Conservation (phyloP, 768 basidiomycete genomes). For the Mycena floridula region DNA sequence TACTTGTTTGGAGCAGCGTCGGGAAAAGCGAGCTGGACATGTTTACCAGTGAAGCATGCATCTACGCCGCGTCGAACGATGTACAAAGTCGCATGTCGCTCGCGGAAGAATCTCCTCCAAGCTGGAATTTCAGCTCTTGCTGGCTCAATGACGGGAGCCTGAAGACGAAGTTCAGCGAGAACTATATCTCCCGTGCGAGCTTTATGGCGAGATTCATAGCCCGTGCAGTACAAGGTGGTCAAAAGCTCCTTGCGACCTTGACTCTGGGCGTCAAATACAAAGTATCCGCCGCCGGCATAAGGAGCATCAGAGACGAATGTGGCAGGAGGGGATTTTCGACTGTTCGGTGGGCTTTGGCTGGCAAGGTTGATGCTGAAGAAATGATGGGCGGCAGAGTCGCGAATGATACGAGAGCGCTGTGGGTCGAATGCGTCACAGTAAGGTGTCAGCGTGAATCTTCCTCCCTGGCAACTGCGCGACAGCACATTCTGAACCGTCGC, state of each 20-base stretch:
- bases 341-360: no score
- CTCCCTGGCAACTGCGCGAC: conserved; percentile 1
- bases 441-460: conserved; percentile 7
- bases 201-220: conserved; percentile 12
- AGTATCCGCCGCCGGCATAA: conserved; percentile 13
- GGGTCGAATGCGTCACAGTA: conserved; percentile 14
- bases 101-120: conserved; percentile 16
- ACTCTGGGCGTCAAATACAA: conserved; percentile 12
- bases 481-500: conserved; percentile 13
- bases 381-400: conserved; percentile 10
- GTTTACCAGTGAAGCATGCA: conserved; percentile 10
- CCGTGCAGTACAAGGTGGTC: conserved; percentile 16
- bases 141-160: conserved; percentile 6
- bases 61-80: conserved; percentile 14
- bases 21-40: conserved; percentile 9
- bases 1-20: neutral
- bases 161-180: conserved; percentile 15
- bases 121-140: conserved; percentile 1
- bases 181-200: conserved; percentile 10
- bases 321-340: neutral
- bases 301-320: neutral
- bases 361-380: conserved; percentile 11
- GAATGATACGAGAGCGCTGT: neutral
- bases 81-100: conserved; percentile 14
- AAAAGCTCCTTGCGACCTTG: conserved; percentile 13